Evolutionary conservation across 495 filamentous ascomycete species (phyloP).

Genomic region (Penicillium steckii): DNA sequence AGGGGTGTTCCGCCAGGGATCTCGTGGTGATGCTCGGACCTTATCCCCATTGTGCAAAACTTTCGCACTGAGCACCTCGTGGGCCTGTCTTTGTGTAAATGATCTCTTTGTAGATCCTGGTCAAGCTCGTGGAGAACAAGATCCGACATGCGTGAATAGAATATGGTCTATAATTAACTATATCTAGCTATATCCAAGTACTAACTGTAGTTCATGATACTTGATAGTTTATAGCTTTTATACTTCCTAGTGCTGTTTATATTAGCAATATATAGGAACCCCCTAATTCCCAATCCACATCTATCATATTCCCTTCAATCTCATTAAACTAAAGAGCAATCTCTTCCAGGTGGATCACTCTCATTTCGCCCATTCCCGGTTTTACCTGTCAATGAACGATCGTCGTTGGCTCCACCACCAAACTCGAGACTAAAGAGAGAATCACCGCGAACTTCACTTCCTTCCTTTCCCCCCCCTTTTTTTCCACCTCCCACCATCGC

Average conservation of each 20-base stretch:
- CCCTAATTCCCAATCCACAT: too few relatives aligned
- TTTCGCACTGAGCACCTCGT: too few relatives aligned
- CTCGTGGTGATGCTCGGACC: neutral
- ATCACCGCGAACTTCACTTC: slow-evolving; percentile 1
- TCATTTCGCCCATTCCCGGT: slow-evolving; percentile 6
- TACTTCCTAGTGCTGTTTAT: too few relatives aligned
- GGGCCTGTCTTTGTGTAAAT: neutral
- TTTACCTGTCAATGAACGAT: slow-evolving; percentile 18
- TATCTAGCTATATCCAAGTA: neutral
- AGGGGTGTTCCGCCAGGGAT: neutral
- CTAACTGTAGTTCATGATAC: too few relatives aligned
- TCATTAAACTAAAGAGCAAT: neutral
- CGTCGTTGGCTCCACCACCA: slow-evolving; percentile 13
- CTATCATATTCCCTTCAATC: neutral
- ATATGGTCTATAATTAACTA: neutral
- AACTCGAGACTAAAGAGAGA: slow-evolving; percentile 9
- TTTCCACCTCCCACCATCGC: neutral
- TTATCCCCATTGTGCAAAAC: too few relatives aligned
- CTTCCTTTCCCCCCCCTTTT: slow-evolving; percentile 2
- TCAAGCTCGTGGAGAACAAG: neutral
- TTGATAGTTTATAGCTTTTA: too few relatives aligned
- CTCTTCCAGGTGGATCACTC: neutral
- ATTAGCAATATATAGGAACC: too few relatives aligned
- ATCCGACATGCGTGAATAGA: neutral
- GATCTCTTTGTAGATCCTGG: neutral